Evolutionary conservation across 176 grass and related monocot genomes (phyloP).

Genomic region (Musa troglodytarum): DNA sequence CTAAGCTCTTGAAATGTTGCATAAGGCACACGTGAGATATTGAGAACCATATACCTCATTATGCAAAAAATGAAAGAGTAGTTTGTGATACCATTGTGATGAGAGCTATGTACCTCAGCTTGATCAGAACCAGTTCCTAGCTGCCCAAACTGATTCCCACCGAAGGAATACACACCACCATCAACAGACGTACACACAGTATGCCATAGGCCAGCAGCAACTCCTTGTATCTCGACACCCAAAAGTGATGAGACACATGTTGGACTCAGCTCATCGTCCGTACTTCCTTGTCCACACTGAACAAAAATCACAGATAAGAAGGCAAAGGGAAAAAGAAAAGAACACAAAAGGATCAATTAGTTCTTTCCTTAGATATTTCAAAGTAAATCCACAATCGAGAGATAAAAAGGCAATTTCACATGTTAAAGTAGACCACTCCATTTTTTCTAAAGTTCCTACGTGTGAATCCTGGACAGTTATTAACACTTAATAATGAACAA

Average conservation of each 20-base stretch:
- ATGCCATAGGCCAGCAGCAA: slow-evolving; percentile 92
- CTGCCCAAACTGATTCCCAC: slow-evolving; percentile 96
- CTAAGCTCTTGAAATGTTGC: not conserved
- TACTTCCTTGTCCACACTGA: slow-evolving; percentile 90
- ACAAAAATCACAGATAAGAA: slow-evolving; percentile 18
- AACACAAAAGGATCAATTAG: not conserved
- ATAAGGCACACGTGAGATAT: not conserved
- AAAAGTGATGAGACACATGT: slow-evolving; percentile 87
- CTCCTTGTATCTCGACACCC: slow-evolving; percentile 72
- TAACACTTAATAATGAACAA: not conserved
- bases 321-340: not conserved
- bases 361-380: too few relatives aligned
- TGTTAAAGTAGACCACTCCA: slow-evolving; percentile 19
- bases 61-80: not conserved
- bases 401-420: slow-evolving; percentile 4
- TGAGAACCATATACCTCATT: not conserved
- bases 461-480: slow-evolving; percentile 16
- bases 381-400: not conserved
- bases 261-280: slow-evolving; percentile 88
- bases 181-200: slow-evolving; percentile 77
- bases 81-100: not conserved
- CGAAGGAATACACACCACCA: slow-evolving; percentile 93
- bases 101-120: slow-evolving; percentile 54
- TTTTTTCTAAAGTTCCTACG: slow-evolving; percentile 23
- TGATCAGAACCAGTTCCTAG: slow-evolving; percentile 96